These are phyloP conservation scores for Epichloe uncinata DNA, from an alignment of 2,329 filamentous ascomycete genomes.

Conservation along the genomic window DNA sequence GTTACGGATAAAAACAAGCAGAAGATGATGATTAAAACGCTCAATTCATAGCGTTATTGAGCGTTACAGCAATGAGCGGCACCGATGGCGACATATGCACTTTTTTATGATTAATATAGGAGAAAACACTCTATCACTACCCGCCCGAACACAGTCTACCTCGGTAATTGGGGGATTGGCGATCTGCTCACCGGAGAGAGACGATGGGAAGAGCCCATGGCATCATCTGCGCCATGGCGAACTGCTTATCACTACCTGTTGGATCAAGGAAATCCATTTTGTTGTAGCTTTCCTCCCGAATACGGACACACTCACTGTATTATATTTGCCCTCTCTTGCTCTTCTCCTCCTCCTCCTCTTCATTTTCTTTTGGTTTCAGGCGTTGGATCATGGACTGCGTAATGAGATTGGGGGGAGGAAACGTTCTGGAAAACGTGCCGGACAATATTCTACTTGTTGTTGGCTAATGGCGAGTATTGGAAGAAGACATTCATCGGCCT, in stretches of 20 bases:
- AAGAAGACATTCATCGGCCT: background rate
- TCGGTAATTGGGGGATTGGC: background rate
- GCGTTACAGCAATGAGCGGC: slow-evolving; percentile 9
- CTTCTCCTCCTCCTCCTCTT: slow-evolving; percentile 6
- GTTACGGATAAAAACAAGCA: slow-evolving; percentile 53
- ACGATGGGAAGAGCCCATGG: background rate
- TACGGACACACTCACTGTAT: background rate
- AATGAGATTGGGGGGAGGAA: background rate
- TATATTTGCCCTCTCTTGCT: background rate
- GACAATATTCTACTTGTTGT: background rate
- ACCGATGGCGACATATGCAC: background rate
- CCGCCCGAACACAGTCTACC: background rate
- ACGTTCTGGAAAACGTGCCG: background rate
- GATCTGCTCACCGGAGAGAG: slow-evolving; percentile 1
- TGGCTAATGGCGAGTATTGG: background rate
- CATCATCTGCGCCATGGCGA: slow-evolving; percentile 2
- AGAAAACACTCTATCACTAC: background rate
- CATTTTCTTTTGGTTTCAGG: slow-evolving; percentile 5
- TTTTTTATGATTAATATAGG: background rate
- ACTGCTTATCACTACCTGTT: background rate
- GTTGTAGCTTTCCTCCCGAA: background rate
- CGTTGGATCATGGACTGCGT: slow-evolving; percentile 4
- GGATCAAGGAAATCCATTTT: background rate
- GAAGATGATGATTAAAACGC: slow-evolving; percentile 61
- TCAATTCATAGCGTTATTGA: slow-evolving; percentile 32